phyloP scores from a whole-genome alignment of 2,329 filamentous ascomycete species.

The Emergomyces orientalis region DNA sequence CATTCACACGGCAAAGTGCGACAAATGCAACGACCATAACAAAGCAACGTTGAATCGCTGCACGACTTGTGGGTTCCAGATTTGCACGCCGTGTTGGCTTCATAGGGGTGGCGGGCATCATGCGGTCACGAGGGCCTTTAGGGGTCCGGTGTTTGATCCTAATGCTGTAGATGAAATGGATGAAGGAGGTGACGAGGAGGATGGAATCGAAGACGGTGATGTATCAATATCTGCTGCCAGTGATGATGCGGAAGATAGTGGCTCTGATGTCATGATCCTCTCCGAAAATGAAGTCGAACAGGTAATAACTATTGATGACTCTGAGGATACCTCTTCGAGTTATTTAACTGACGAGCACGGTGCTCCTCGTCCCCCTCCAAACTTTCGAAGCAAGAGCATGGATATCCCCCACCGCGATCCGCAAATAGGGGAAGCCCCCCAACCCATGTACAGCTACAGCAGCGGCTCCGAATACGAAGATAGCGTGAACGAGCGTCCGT shows the following conservation, averaged over 20 bases:
- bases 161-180: conserved; percentile 3
- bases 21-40: conserved; percentile 29
- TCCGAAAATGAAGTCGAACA: neutral
- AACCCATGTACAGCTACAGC: neutral
- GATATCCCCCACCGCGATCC: neutral
- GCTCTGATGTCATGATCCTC: neutral
- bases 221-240: neutral
- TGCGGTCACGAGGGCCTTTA: conserved; percentile 13
- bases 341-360: neutral
- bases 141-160: conserved; percentile 12
- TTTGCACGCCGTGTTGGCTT: conserved; percentile 26
- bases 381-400: neutral
- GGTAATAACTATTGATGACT: neutral
- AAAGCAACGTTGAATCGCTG: conserved; percentile 27
- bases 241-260: neutral
- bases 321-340: neutral
- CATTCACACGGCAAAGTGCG: conserved; percentile 32
- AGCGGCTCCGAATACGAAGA: neutral
- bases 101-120: conserved; percentile 17
- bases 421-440: neutral
- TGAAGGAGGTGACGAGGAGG: neutral
- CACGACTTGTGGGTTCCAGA: conserved; percentile 27
- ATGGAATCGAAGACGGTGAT: neutral
- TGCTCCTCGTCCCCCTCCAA: neutral
- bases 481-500: neutral